These are phyloP conservation scores for Phytophthora brassicae DNA, from an alignment of 352 stramenopile genomes.

Conservation along the genomic window DNA sequence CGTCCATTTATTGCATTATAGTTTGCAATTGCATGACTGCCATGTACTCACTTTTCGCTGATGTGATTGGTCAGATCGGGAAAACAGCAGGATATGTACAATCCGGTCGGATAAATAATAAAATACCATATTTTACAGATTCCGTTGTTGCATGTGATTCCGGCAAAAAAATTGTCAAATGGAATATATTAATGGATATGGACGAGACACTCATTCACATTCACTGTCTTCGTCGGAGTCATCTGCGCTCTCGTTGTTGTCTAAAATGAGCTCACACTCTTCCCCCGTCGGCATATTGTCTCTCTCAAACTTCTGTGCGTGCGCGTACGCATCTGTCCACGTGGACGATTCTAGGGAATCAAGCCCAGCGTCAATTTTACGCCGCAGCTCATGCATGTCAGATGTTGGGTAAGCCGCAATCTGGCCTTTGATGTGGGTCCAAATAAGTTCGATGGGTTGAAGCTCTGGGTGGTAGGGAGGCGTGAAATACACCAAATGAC, in stretches of 20 bases:
- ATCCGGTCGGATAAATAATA: not conserved
- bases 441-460: not conserved
- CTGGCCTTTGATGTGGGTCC: not conserved
- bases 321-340: not conserved
- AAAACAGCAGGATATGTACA: constrained; percentile 1
- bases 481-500: not conserved
- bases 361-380: not conserved
- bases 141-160: not conserved
- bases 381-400: not conserved
- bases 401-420: too few species aligned
- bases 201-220: not conserved
- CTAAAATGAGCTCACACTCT: not conserved
- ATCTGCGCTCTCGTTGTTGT: not conserved
- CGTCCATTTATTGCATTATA: not conserved
- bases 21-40: not conserved
- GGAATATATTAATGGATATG: not conserved
- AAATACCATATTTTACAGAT: not conserved
- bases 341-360: not conserved
- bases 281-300: not conserved
- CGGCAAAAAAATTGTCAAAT: not conserved
- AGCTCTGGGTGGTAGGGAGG: too few species aligned
- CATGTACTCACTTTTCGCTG: not conserved
- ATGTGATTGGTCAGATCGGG: not conserved
- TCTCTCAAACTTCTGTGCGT: not conserved
- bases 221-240: not conserved